Percentiles rank a stretch among this genome's conserved stretches.
Conservation (phyloP, 306 rosid species). For the Castanea sativa region DNA sequence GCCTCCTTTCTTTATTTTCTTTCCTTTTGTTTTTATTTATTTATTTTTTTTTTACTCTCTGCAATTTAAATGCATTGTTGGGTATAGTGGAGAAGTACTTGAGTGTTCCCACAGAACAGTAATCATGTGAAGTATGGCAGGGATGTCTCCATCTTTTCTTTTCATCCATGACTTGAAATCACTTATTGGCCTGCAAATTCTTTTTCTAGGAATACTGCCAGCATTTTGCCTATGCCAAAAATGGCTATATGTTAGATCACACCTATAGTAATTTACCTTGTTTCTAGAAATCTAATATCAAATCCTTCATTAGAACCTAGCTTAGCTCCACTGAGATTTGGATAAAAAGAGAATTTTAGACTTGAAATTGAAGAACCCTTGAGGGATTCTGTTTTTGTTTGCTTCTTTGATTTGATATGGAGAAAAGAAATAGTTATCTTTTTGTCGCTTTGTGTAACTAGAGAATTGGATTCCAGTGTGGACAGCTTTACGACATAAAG, state of each 20-base stretch:
- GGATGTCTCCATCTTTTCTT: constrained; percentile 35
- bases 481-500: neutral
- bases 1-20: neutral
- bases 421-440: neutral
- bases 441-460: neutral
- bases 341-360: neutral
- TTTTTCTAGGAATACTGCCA: neutral
- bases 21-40: neutral
- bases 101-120: constrained; percentile 39
- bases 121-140: constrained; percentile 46
- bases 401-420: neutral
- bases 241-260: no score
- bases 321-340: no score
- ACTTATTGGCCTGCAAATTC: constrained; percentile 26
- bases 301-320: neutral
- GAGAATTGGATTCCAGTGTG: neutral
- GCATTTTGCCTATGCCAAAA: neutral
- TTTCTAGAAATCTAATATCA: constrained; percentile 2
- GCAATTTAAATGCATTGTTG: constrained; percentile 30
- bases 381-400: neutral
- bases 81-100: constrained; percentile 60
- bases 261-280: neutral
- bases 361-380: no score
- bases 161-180: constrained; percentile 48
- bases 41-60: neutral